A percentile compares a stretch with the other conserved stretches of the same genome.
Evolutionary conservation across 1,284 basidiomycete species (phyloP).

Genomic region (Macrocybe sp.): DNA sequence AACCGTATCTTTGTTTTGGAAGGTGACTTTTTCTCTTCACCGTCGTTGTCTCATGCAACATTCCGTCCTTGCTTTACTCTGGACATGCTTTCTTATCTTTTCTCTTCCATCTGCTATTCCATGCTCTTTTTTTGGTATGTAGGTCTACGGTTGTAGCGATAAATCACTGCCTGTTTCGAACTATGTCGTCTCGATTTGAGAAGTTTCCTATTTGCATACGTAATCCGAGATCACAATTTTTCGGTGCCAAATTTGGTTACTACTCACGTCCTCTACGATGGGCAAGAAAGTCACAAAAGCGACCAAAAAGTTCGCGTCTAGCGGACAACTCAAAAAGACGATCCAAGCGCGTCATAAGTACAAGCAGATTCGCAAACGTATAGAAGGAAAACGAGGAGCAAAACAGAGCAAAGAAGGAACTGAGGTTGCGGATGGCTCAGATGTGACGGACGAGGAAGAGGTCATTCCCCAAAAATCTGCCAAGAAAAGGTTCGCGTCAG

Average conservation of each 20-base stretch:
- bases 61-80: neutral
- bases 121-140: neutral
- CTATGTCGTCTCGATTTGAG: too few relatives aligned
- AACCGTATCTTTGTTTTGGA: neutral
- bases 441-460: slow-evolving; percentile 35
- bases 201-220: too few relatives aligned
- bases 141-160: too few relatives aligned
- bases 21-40: neutral
- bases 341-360: slow-evolving; percentile 77
- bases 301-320: slow-evolving; percentile 82
- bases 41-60: neutral
- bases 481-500: slow-evolving; percentile 26
- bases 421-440: slow-evolving; percentile 32
- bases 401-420: slow-evolving; percentile 38
- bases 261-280: slow-evolving; percentile 15
- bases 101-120: neutral
- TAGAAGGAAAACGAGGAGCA: slow-evolving; percentile 51
- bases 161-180: too few relatives aligned
- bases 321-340: slow-evolving; percentile 81
- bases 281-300: slow-evolving; percentile 63
- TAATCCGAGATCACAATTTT: too few relatives aligned
- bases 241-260: too few relatives aligned
- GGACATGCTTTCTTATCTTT: neutral
- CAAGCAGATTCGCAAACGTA: slow-evolving; percentile 69
- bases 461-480: slow-evolving; percentile 27